Conservation (phyloP, 2,329 filamentous ascomycete genomes). For the Fusarium sublunatum region DNA sequence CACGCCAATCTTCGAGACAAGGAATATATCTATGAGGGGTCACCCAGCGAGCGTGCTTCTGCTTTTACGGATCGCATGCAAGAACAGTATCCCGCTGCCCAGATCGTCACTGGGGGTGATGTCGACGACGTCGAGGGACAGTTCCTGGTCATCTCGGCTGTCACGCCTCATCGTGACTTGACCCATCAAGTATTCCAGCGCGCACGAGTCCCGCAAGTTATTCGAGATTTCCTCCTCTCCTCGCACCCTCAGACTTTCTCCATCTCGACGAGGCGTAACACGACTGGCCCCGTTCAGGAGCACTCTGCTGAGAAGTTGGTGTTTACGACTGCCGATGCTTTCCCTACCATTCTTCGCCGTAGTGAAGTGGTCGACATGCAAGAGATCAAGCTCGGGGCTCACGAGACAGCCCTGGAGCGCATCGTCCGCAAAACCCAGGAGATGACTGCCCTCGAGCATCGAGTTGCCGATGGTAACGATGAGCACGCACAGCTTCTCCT, state of each 20-base stretch:
- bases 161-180: conserved; percentile 85
- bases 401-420: conserved; percentile 91
- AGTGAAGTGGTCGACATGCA: conserved; percentile 82
- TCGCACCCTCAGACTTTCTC: conserved; percentile 83
- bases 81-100: conserved; percentile 86
- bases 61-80: conserved; percentile 93
- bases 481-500: conserved; percentile 75
- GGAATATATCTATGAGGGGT: conserved; percentile 90
- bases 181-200: conserved; percentile 87
- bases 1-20: conserved; percentile 84
- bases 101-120: conserved; percentile 76
- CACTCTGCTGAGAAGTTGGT: conserved; percentile 86
- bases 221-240: conserved; percentile 87
- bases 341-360: conserved; percentile 89
- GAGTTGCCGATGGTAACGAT: conserved; percentile 77
- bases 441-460: conserved; percentile 79
- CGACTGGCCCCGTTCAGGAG: conserved; percentile 74
- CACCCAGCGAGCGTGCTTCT: conserved; percentile 78
- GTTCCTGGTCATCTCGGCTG: conserved; percentile 82
- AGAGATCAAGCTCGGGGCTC: conserved; percentile 74
- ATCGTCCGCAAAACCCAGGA: conserved; percentile 92
- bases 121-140: conserved; percentile 90
- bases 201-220: conserved; percentile 81
- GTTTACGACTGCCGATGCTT: conserved; percentile 84
- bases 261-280: conserved; percentile 77